A percentile compares a stretch with the other conserved stretches of the same genome.
phyloP scores from a whole-genome alignment of 176 grass and related monocot genomes.

The Olyra latifolia region DNA sequence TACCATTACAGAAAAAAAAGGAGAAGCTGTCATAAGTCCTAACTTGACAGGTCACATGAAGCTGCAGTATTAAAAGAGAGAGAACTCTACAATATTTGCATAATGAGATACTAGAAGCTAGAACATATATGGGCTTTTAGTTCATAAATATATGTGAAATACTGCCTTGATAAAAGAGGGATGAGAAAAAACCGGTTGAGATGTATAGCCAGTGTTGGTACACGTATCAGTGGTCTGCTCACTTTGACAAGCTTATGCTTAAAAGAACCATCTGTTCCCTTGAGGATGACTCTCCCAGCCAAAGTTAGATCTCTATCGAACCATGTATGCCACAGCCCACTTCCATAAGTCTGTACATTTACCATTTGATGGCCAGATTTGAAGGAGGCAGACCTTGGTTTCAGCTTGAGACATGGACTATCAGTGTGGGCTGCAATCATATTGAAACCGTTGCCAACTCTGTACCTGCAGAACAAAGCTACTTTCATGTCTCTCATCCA shows the following conservation, averaged over 20 bases:
- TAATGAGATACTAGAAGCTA: neutral
- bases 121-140: neutral
- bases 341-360: constrained; percentile 88
- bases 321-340: constrained; percentile 92
- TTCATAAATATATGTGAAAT: neutral
- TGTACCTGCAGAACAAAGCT: constrained; percentile 65
- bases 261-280: constrained; percentile 71
- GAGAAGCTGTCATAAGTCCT: neutral
- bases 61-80: neutral
- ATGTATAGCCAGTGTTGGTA: constrained; percentile 96
- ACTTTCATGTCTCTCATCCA: neutral
- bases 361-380: constrained; percentile 84
- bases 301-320: constrained; percentile 93
- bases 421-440: constrained; percentile 94
- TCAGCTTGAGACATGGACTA: constrained; percentile 94
- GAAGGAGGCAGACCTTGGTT: constrained; percentile 74
- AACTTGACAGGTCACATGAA: neutral
- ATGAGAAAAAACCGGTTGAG: constrained; percentile 83
- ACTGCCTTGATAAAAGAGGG: constrained; percentile 22
- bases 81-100: constrained; percentile 7
- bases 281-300: constrained; percentile 86
- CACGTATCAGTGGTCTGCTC: constrained; percentile 75
- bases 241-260: constrained; percentile 84
- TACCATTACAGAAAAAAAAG: neutral
- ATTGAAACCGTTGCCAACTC: constrained; percentile 72